A percentile compares a stretch with the other conserved stretches of the same genome.
Conservation (phyloP, 106 monocot genomes). For the Dendrobium nobile region DNA sequence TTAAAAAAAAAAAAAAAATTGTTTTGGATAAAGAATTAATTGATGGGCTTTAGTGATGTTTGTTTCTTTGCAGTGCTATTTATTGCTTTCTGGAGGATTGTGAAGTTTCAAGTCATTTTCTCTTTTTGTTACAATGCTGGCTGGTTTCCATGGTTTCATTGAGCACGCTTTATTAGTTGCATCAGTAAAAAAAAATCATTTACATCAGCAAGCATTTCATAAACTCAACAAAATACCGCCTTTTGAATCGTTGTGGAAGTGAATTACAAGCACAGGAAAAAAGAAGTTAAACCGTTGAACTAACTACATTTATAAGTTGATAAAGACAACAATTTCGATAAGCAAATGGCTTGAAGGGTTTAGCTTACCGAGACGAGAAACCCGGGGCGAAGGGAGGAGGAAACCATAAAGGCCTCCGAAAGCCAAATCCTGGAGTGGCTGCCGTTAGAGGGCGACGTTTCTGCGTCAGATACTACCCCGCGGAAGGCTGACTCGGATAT, state of each 20-base stretch:
- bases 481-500: constrained; percentile 41
- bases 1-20: neutral
- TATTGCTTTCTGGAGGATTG: neutral
- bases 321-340: neutral
- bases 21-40: neutral
- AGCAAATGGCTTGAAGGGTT: neutral
- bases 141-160: no score
- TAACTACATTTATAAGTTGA: neutral
- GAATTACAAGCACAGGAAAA: neutral
- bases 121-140: no score
- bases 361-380: constrained; percentile 56
- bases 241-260: neutral
- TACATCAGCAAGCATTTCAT: neutral
- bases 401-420: constrained; percentile 51
- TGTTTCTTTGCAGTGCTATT: neutral
- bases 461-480: constrained; percentile 31
- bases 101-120: no score
- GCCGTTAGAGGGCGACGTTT: constrained; percentile 22
- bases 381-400: constrained; percentile 37
- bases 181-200: no score
- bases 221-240: neutral
- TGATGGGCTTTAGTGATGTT: neutral
- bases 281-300: neutral
- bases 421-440: constrained; percentile 55
- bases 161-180: no score